Conservation (phyloP, 768 basidiomycete genomes). For the Kwoniella bestiolae region DNA sequence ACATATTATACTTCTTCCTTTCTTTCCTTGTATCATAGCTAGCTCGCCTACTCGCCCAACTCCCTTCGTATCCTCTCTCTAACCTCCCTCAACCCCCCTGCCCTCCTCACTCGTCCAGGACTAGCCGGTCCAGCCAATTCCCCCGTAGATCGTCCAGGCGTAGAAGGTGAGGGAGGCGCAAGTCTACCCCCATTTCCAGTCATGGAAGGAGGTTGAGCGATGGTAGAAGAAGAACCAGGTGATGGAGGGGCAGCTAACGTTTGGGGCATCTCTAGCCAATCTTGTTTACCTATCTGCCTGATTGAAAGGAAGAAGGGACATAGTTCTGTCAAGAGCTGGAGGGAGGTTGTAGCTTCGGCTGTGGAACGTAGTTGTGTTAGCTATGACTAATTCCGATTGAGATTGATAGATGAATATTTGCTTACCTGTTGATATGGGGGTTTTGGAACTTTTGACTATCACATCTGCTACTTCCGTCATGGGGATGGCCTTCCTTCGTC, state of each 20-base stretch:
- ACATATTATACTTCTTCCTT: not conserved
- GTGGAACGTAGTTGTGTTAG: not conserved
- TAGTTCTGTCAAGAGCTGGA: slow-evolving; percentile 51
- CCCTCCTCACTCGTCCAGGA: slow-evolving; percentile 47
- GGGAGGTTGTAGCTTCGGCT: slow-evolving; percentile 56
- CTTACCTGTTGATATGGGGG: slow-evolving; percentile 55
- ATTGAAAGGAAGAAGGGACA: slow-evolving; percentile 56
- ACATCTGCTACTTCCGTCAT: slow-evolving; percentile 55
- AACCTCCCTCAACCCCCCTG: slow-evolving; percentile 55
- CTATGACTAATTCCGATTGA: not conserved
- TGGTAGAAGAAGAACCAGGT: slow-evolving; percentile 16
- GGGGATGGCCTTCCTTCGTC: slow-evolving; percentile 52
- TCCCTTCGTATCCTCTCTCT: slow-evolving; percentile 56
- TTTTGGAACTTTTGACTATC: slow-evolving; percentile 57
- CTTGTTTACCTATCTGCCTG: slow-evolving; percentile 44
- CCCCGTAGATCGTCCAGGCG: slow-evolving; percentile 9
- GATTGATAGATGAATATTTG: too few relatives aligned
- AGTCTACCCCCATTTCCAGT: slow-evolving; percentile 1
- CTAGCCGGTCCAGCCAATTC: slow-evolving; percentile 48
- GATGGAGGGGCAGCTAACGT: slow-evolving; percentile 20
- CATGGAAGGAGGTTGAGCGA: not conserved
- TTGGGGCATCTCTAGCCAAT: slow-evolving; percentile 57
- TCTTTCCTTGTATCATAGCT: not conserved
- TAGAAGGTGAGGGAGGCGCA: slow-evolving; percentile 19
- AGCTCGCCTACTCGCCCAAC: slow-evolving; percentile 35